phyloP scores from a whole-genome alignment of 371 early-diverging fungal species.

The Entomophthora muscae region DNA sequence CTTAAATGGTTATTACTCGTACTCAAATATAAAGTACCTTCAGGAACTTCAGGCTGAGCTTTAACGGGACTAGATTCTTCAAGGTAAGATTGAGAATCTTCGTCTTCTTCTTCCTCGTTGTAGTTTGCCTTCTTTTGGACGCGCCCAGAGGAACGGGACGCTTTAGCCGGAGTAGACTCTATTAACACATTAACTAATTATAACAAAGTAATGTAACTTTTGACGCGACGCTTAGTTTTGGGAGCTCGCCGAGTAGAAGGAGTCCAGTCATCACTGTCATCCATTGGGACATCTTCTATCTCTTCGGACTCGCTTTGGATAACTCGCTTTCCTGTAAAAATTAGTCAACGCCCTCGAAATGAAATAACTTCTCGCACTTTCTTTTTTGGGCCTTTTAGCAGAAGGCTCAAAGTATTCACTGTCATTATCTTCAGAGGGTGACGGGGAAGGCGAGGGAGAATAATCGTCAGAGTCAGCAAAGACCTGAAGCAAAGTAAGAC shows the following conservation, averaged over 20 bases:
- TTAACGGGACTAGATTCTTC: background rate
- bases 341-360: background rate
- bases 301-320: background rate
- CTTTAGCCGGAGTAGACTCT: background rate
- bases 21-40: slow-evolving; percentile 18
- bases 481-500: background rate
- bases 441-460: background rate
- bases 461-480: background rate
- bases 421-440: background rate
- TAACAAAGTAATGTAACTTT: background rate
- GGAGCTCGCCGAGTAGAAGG: background rate
- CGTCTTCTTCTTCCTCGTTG: slow-evolving; percentile 6
- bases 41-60: background rate
- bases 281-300: background rate
- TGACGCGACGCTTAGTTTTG: background rate
- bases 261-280: slow-evolving; percentile 5
- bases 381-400: background rate
- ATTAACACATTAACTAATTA: background rate
- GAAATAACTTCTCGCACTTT: background rate
- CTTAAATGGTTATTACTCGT: slow-evolving; percentile 12
- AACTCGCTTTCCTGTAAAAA: background rate
- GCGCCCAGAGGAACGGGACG: background rate
- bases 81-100: background rate
- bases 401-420: slow-evolving; percentile 4
- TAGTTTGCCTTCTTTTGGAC: slow-evolving; percentile 4